Evolutionary conservation across 1,284 basidiomycete species (phyloP).

Genomic region (Irpex sp.): DNA sequence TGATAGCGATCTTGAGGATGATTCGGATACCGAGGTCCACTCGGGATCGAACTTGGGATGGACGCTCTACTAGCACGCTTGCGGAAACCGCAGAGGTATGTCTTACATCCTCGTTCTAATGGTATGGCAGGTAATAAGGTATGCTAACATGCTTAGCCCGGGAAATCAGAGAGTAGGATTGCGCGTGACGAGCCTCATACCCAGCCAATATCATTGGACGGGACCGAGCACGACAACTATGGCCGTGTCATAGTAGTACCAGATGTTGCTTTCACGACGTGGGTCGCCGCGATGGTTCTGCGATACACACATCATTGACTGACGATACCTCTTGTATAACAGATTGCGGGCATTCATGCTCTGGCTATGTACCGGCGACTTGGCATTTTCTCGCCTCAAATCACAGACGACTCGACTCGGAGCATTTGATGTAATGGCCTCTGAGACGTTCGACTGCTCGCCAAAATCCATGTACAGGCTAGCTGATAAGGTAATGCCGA

Average conservation of each 20-base stretch:
- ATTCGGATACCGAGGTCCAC: not conserved
- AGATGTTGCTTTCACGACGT: conserved; percentile 21
- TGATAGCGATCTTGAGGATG: conserved; percentile 11
- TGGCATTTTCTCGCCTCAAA: not conserved
- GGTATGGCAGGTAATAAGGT: too few species aligned
- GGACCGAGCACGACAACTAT: not conserved
- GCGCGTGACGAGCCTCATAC: not conserved
- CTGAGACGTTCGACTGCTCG: conserved; percentile 10
- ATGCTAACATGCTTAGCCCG: not conserved
- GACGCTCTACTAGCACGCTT: not conserved
- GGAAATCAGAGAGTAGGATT: not conserved
- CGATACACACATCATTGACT: not conserved
- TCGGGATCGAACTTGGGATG: not conserved
- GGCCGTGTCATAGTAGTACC: conserved; percentile 14
- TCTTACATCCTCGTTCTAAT: not conserved
- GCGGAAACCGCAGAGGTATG: not conserved
- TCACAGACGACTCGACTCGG: not conserved
- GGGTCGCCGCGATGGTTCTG: not conserved
- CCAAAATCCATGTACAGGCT: conserved; percentile 23
- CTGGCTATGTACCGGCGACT: not conserved
- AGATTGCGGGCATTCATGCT: not conserved
- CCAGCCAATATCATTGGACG: not conserved
- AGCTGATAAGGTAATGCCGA: conserved; percentile 14
- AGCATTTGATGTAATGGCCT: not conserved
- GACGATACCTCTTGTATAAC: not conserved